phyloP scores from a whole-genome alignment of 2,329 filamentous ascomycete genomes.

The Fusarium sp. region DNA sequence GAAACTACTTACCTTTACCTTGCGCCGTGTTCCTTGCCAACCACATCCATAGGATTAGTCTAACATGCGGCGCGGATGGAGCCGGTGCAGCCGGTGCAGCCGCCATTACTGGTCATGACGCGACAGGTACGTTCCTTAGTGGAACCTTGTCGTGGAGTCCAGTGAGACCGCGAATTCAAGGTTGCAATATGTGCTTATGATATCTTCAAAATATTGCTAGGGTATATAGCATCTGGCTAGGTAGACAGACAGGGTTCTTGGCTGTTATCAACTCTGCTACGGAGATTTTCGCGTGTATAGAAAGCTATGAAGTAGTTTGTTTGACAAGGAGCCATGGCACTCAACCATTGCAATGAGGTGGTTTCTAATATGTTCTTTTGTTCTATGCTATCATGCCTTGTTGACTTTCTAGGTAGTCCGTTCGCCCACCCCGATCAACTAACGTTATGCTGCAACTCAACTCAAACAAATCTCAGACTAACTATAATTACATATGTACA shows the following conservation, averaged over 20 bases:
- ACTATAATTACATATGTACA: constrained; percentile 21
- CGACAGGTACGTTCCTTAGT: constrained; percentile 1
- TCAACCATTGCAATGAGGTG: neutral
- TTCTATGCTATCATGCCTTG: constrained; percentile 6
- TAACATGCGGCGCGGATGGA: constrained; percentile 20
- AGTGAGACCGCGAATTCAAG: neutral
- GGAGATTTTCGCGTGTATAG: neutral
- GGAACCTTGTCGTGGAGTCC: neutral
- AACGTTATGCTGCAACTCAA: neutral
- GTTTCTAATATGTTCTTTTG: neutral
- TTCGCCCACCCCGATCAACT: neutral
- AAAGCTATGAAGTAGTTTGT: neutral
- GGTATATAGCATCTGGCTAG: neutral
- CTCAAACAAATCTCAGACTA: constrained; percentile 9
- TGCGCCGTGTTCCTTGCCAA: constrained; percentile 5
- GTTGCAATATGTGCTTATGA: neutral
- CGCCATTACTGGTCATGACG: constrained; percentile 16
- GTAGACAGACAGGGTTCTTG: neutral
- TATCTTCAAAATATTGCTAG: neutral
- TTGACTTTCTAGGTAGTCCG: neutral
- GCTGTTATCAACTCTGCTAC: neutral
- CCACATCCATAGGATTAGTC: constrained; percentile 1
- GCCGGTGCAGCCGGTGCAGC: constrained; percentile 16
- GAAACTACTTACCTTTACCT: neutral
- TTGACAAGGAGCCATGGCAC: neutral